Percentiles rank a stretch among this genome's conserved stretches.
phyloP scores from a whole-genome alignment of 768 basidiomycete genomes.

The Melanogaster broomeanus region DNA sequence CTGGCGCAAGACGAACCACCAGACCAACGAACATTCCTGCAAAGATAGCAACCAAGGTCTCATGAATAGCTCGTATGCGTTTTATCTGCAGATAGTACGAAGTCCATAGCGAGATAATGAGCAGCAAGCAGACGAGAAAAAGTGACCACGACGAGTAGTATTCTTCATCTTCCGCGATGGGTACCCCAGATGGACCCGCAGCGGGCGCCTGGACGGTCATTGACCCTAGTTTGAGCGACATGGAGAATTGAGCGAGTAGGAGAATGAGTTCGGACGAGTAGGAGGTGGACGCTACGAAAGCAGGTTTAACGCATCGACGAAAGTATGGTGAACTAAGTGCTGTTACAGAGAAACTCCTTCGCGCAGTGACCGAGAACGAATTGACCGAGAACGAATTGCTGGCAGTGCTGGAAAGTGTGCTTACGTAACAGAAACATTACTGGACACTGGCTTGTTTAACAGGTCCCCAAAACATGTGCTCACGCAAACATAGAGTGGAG shows the following conservation, averaged over 20 bases:
- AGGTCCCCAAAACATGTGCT: no score
- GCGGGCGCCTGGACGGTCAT: constrained; percentile 30
- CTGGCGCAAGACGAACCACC: constrained; percentile 86
- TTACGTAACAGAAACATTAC: constrained; percentile 21
- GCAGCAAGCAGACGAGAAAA: constrained; percentile 87
- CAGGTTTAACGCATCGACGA: no score
- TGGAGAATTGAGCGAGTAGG: constrained; percentile 27
- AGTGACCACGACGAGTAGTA: constrained; percentile 94
- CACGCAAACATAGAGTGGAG: neutral
- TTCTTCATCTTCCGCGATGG: constrained; percentile 75
- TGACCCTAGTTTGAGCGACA: constrained; percentile 42
- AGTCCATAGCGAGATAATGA: constrained; percentile 92
- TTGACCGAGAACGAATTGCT: no score
- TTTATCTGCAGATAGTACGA: constrained; percentile 98
- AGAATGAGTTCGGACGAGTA: constrained; percentile 29
- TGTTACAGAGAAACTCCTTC: no score
- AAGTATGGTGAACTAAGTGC: no score
- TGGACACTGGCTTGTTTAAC: no score
- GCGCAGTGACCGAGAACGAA: no score
- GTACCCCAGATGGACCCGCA: constrained; percentile 30
- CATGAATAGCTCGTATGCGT: constrained; percentile 91
- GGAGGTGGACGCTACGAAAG: no score
- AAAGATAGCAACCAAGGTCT: constrained; percentile 93
- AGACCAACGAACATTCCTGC: constrained; percentile 96
- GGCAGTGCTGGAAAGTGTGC: neutral